Base-by-base conservation (phyloP, 1,139 yeast species). In the Blastobotrys persicus region DNA sequence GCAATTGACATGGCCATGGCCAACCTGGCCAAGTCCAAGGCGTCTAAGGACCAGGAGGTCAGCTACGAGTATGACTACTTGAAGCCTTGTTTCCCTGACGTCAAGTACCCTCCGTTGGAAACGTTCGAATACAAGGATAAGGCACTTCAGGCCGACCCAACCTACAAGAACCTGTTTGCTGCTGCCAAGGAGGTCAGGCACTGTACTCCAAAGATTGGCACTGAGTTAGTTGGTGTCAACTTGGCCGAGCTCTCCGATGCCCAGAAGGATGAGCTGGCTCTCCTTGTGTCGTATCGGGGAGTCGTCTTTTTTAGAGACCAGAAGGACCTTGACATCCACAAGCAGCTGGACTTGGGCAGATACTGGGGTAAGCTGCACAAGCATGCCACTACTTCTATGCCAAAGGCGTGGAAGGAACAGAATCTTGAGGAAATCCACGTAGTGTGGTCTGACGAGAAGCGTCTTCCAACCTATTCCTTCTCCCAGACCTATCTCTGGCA, bases 381-480 rank as follows among this genome's bases (percentile, higher is more conserved):
- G 49, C 92, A 85, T 61, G 88, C 89, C 44, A 81, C 88, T 2
- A 79, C 87, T 5, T 86, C 88, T 9, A 77, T 85, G 6, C 91
- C 91, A 32, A 69, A 70, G 50, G 76, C 56, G n/a, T 58, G 58
- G 51, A 52, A 55, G 48, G 63, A 59, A 41, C 70, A 49, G 69
- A 72, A 56, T 79, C 84, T 62, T 38, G 63, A 60, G 2, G 83
- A 82, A 57, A 74, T 85, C 54, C 91, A 84, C 61, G 75, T 82
- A 44, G 80, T 82, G 12, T 82, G 59, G 54, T 63, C 67, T 4
- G 65, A 64, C 34, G 65, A 63, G 46, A 56, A 53, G 44, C 57
- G 62, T 20, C 50, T 53, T 14, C 68, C 69, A 20, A 57, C 55
- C 42, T 52, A 60, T 7, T 62, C 66, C 9, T 61, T 54, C 56